Evolutionary conservation across 2,329 filamentous ascomycete genomes (phyloP).

Genomic region (Chalaropsis ovoidea): DNA sequence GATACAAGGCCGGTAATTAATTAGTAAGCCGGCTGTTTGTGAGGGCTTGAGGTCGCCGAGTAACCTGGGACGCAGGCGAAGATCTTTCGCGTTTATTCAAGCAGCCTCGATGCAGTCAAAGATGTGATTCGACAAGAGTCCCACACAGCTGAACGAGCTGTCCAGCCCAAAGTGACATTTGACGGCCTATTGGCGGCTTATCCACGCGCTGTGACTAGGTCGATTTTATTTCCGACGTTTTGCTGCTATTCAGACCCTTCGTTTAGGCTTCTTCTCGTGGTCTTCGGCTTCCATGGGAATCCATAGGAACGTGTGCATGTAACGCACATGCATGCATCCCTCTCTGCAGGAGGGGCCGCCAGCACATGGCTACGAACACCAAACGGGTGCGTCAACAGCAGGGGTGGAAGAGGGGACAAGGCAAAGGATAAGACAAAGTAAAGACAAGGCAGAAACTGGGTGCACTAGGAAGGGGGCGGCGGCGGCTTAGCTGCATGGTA

Average conservation of each 20-base stretch:
- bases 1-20: not conserved
- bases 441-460: not conserved
- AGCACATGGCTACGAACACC: not conserved
- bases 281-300: not conserved
- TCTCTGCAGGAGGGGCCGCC: constrained; percentile 1
- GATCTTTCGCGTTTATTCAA: not conserved
- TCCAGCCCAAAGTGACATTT: not conserved
- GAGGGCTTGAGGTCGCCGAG: not conserved
- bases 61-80: not conserved
- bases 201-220: not conserved
- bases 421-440: not conserved
- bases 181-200: not conserved
- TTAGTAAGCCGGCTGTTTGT: not conserved
- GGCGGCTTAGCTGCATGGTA: too few species aligned
- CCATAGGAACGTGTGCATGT: not conserved
- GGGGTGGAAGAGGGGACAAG: constrained; percentile 1
- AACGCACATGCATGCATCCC: not conserved
- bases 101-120: not conserved
- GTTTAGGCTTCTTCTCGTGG: constrained; percentile 1
- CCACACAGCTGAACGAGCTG: not conserved
- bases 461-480: not conserved
- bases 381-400: not conserved
- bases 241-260: not conserved
- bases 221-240: not conserved
- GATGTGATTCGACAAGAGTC: not conserved